A percentile compares a stretch with the other conserved stretches of the same genome.
These are phyloP conservation scores for Botrytis deweyae DNA, from an alignment of 2,329 filamentous ascomycete species.

Conservation along the genomic window DNA sequence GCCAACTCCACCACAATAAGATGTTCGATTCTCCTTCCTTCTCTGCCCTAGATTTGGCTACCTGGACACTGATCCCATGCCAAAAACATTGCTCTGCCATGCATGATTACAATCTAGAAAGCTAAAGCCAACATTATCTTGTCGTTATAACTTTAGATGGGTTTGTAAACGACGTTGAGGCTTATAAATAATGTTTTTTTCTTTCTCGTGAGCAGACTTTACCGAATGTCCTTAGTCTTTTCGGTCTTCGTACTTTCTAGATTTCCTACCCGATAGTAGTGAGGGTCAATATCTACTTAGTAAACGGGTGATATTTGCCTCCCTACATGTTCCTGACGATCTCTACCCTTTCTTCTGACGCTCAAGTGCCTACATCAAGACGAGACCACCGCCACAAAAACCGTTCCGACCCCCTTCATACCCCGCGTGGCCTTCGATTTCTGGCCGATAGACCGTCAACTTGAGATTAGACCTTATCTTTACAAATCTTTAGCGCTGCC, in stretches of 20 bases:
- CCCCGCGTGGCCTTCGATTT: conserved; percentile 9
- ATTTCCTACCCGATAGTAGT: neutral
- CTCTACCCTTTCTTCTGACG: conserved; percentile 17
- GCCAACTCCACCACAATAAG: conserved; percentile 9
- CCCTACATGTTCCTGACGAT: conserved; percentile 20
- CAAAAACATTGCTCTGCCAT: neutral
- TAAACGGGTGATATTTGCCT: conserved; percentile 1
- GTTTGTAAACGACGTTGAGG: neutral
- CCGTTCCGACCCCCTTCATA: conserved; percentile 2
- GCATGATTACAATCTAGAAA: neutral
- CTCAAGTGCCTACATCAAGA: conserved; percentile 5
- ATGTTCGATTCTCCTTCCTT: conserved; percentile 1
- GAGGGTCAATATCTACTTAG: conserved; percentile 2
- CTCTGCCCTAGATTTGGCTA: conserved; percentile 7
- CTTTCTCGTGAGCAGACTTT: neutral
- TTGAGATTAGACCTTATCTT: conserved; percentile 1
- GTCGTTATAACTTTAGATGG: neutral
- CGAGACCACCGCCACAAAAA: conserved; percentile 9
- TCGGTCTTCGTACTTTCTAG: neutral
- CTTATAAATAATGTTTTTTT: conserved; percentile 14
- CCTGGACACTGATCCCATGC: neutral
- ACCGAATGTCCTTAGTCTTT: neutral
- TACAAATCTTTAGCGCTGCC: conserved; percentile 1
- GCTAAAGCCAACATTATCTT: neutral
- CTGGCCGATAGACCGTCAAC: neutral